Evolutionary conservation across 352 stramenopile genomes (phyloP), one percentile per base, ranked within the genome.

Genomic region (Phytophthora sp.): DNA sequence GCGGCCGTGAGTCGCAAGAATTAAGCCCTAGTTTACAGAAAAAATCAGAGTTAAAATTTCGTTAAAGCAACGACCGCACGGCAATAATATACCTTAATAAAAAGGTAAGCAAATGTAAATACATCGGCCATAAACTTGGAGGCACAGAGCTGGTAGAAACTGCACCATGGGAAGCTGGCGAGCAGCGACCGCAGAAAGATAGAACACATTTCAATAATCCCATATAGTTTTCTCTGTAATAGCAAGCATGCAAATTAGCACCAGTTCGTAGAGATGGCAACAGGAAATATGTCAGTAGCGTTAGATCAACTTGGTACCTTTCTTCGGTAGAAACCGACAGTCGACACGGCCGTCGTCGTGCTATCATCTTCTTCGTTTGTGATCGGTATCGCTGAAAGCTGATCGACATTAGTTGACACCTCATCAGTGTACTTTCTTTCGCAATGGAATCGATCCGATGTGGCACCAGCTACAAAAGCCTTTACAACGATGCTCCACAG

Each of bases 51-150:
- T n/a, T n/a, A n/a, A n/a, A n/a, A n/a, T n/a, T n/a, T n/a, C n/a
- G n/a, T n/a, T n/a, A n/a, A n/a, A n/a, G n/a, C n/a, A n/a, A n/a
- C n/a, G n/a, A n/a, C n/a, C n/a, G n/a, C n/a, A n/a, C 23, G 11
- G 31, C 16, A 23, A 23, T 8, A 15, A 27, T 39, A 18, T 72
- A 91, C 82, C 77, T 92, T 93, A 59, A 86, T 74, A 54, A 90
- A 82, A 38, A 93, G 76, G 61, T 94, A 94, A 11, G 74, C 66
- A 66, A 91, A 89, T 4, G 82, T 89, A 27, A 94, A 91, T 24
- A 88, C 64, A 41, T 93, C 75, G 23, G 72, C 86, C 49, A 94
- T 86, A 24, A 89, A 84, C 59, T 90, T 90, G 18, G 84, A 91
- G 2, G 80, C 57, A 44, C 82, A 88, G 3, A 90, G 57, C 74